These are phyloP conservation scores for Ophiognomonia clavigignenti-juglandacearum DNA, from an alignment of 2,329 filamentous ascomycete genomes.

Conservation along the genomic window DNA sequence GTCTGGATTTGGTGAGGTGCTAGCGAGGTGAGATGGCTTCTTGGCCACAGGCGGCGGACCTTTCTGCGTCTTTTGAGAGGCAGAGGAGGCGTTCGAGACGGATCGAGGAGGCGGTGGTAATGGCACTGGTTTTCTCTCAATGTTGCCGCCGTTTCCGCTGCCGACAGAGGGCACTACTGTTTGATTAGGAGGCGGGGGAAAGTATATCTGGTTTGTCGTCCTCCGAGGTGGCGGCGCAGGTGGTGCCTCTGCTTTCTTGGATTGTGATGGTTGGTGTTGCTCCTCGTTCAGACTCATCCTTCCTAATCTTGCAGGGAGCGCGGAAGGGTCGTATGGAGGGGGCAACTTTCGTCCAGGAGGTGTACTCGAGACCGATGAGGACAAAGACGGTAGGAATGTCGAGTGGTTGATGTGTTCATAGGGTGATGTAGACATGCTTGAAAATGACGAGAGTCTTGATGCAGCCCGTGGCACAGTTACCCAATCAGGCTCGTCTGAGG, in stretches of 20 bases:
- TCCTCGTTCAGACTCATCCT: constrained; percentile 40
- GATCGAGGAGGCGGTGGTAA: constrained; percentile 24
- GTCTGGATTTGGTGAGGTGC: constrained; percentile 25
- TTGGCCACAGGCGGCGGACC: constrained; percentile 53
- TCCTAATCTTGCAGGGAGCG: constrained; percentile 41
- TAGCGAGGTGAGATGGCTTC: constrained; percentile 54
- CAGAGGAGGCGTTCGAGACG: constrained; percentile 30
- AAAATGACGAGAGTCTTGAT: constrained; percentile 48
- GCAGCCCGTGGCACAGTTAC: constrained; percentile 56
- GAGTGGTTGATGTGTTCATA: constrained; percentile 55
- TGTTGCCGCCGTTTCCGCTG: too few relatives aligned
- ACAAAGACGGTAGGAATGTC: constrained; percentile 38
- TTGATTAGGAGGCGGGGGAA: constrained; percentile 15
- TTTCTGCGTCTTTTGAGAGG: constrained; percentile 34
- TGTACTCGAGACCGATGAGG: constrained; percentile 39
- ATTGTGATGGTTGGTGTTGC: constrained; percentile 20
- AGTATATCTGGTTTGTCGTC: constrained; percentile 24
- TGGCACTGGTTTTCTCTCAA: constrained; percentile 23
- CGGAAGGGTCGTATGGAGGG: constrained; percentile 43
- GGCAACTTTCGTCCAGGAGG: constrained; percentile 44
- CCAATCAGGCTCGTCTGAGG: constrained; percentile 78
- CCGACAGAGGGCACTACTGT: constrained; percentile 15
- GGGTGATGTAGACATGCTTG: constrained; percentile 54
- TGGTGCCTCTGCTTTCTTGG: constrained; percentile 29
- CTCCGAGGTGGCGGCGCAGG: constrained; percentile 44